These are phyloP conservation scores for Pseudozyma pruni DNA, from an alignment of 1,284 basidiomycete genomes.

Conservation along the genomic window DNA sequence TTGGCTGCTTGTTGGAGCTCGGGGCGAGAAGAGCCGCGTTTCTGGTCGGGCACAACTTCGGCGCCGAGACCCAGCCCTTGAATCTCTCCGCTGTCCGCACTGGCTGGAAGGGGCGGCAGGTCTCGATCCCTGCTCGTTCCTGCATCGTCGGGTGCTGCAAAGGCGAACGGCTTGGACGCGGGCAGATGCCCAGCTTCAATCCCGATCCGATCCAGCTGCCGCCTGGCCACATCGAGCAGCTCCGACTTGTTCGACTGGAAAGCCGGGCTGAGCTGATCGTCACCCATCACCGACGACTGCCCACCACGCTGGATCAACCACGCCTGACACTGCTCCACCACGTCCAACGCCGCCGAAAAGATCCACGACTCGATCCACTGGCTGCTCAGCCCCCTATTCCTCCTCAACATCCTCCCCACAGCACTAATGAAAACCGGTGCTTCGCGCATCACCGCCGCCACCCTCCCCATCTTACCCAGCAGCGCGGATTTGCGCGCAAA, in stretches of 20 bases:
- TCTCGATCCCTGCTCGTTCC: conserved; percentile 16
- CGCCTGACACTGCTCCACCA: conserved; percentile 82
- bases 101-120: conserved; percentile 30
- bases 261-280: conserved; percentile 48
- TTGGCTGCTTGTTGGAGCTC: conserved; percentile 76
- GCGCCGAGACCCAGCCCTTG: conserved; percentile 13
- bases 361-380: conserved; percentile 91
- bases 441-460: conserved; percentile 78
- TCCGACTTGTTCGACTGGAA: conserved; percentile 75
- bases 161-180: conserved; percentile 73
- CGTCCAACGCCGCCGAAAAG: conserved; percentile 87
- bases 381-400: conserved; percentile 72
- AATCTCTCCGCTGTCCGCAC: not conserved
- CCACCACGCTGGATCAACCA: conserved; percentile 72
- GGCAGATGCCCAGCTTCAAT: conserved; percentile 79
- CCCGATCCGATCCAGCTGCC: conserved; percentile 83
- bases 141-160: not conserved
- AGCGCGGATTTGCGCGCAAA: conserved; percentile 85
- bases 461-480: conserved; percentile 77
- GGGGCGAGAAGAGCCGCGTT: conserved; percentile 67
- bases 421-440: conserved; percentile 79
- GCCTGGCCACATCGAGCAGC: conserved; percentile 80
- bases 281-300: conserved; percentile 5
- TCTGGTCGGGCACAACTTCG: conserved; percentile 6
- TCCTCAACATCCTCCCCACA: conserved; percentile 81